phyloP scores from a whole-genome alignment of 2,329 filamentous ascomycete species.

The Cladosporium sphaerospermum region DNA sequence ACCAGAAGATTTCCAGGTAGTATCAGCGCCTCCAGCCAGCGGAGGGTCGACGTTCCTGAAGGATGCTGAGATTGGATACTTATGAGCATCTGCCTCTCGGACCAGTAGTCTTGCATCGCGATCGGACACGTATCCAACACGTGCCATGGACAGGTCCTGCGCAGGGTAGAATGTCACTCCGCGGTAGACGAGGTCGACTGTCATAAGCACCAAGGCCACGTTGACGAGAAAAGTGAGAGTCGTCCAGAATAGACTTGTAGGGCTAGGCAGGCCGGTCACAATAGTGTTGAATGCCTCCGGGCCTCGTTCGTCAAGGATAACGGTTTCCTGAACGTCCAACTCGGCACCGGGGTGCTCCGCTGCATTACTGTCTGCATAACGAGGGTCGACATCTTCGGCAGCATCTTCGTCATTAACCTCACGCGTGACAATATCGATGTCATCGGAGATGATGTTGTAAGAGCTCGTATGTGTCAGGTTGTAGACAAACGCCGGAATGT shows the following conservation, averaged over 20 bases:
- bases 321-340: constrained; percentile 57
- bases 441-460: constrained; percentile 29
- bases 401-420: constrained; percentile 30
- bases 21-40: constrained; percentile 34
- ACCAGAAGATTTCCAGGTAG: constrained; percentile 62
- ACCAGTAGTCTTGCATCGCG: constrained; percentile 74
- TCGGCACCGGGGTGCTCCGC: constrained; percentile 40
- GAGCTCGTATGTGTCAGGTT: constrained; percentile 24
- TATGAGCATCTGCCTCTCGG: constrained; percentile 69
- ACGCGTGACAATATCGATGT: constrained; percentile 33
- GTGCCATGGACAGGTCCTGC: constrained; percentile 74
- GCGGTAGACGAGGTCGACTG: constrained; percentile 71
- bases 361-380: constrained; percentile 26
- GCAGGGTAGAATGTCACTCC: constrained; percentile 63
- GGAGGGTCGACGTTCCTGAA: constrained; percentile 40
- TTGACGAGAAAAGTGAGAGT: constrained; percentile 57
- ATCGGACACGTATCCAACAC: constrained; percentile 80
- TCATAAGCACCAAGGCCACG: constrained; percentile 58
- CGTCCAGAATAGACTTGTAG: constrained; percentile 61
- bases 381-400: constrained; percentile 16
- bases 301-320: constrained; percentile 53
- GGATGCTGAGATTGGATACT: constrained; percentile 70
- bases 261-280: constrained; percentile 68
- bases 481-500: constrained; percentile 37
- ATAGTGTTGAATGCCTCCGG: constrained; percentile 58